Evolutionary conservation across 176 grass and related monocot genomes (phyloP), one percentile per base, ranked within the genome.

Genomic region (Oryza meyeriana): DNA sequence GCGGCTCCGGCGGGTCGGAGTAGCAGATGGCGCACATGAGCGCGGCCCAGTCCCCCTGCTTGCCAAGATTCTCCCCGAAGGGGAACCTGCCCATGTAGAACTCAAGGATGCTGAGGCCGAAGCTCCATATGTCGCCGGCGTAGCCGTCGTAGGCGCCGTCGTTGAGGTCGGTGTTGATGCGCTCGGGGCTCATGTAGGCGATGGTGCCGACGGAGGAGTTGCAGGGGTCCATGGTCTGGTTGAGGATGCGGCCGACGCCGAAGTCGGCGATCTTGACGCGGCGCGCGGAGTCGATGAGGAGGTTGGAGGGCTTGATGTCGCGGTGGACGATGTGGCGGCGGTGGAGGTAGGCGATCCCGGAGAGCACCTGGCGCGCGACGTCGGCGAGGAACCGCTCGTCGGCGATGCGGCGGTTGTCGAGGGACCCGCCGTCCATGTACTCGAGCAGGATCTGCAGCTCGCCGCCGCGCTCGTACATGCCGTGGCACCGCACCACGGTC

Each of bases 121-220:
- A 99, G 81, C 96, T 99, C 96, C 96, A 99, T 35, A 99, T 95
- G 69, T 95, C 93, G 3, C 89, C 91, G 0, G 89, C 90, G 74
- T 92, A 99, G 4, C 93, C 93, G 25, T 99, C 83, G 12, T 99
- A 99, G 18, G 44, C 57, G 18, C 96, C 93, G 42, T 99, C 72
- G 89, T 93, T 99, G 82, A 99, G 80, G 64, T 95, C 93, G 28
- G 91, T 99, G 87, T 99, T 93, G 83, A 99, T 99, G 38, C 93
- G 83, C 76, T 99, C 93, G 10, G 96, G 96, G 93, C 93, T 99
- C 96, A 99, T 99, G 90, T 99, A 99, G 2, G 94, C 91, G 78
- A 97, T 80, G 62, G 89, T 99, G 6, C 93, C 93, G 10, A 99
- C 96, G 4, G 93, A 88, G 14, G 96, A 99, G 82, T 99, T 91